Evolutionary conservation across 495 filamentous ascomycete species (phyloP).

Genomic region (Penicillium chermesinum): DNA sequence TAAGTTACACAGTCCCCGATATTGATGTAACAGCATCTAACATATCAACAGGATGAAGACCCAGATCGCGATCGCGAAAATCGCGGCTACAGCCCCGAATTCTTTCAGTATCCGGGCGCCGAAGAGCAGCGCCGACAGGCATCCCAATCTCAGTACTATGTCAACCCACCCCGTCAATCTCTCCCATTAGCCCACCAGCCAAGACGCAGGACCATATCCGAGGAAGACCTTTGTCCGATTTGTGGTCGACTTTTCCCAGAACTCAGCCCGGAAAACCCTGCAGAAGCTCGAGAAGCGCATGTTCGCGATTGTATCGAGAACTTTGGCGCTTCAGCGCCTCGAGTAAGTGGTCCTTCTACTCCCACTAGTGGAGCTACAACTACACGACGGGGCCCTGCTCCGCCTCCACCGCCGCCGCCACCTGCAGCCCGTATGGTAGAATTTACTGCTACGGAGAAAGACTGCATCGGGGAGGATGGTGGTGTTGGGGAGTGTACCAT

Average conservation of each 20-base stretch:
- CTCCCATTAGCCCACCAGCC: conserved; percentile 15
- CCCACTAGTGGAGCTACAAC: neutral
- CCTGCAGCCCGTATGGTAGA: conserved; percentile 48
- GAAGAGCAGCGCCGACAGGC: conserved; percentile 1
- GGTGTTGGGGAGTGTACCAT: conserved; percentile 74
- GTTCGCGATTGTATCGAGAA: conserved; percentile 67
- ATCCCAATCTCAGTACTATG: neutral
- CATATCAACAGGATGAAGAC: neutral
- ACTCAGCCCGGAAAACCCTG: conserved; percentile 52
- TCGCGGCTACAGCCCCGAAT: conserved; percentile 9
- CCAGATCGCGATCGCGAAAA: neutral
- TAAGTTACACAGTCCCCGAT: conserved; percentile 13
- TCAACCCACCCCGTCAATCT: neutral
- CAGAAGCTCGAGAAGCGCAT: conserved; percentile 66
- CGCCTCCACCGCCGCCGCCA: conserved; percentile 19
- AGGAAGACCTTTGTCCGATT: conserved; percentile 89
- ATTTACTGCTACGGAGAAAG: conserved; percentile 89
- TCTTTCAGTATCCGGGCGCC: conserved; percentile 1
- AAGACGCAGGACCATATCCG: conserved; percentile 45
- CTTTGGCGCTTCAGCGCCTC: conserved; percentile 20
- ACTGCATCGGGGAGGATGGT: conserved; percentile 68
- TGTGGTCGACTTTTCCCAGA: conserved; percentile 75
- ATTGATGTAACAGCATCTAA: too few species aligned
- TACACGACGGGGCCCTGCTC: conserved; percentile 1
- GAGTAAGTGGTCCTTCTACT: conserved; percentile 11